Conservation (phyloP, 2,329 filamentous ascomycete species). For the Diplodia intermedia region DNA sequence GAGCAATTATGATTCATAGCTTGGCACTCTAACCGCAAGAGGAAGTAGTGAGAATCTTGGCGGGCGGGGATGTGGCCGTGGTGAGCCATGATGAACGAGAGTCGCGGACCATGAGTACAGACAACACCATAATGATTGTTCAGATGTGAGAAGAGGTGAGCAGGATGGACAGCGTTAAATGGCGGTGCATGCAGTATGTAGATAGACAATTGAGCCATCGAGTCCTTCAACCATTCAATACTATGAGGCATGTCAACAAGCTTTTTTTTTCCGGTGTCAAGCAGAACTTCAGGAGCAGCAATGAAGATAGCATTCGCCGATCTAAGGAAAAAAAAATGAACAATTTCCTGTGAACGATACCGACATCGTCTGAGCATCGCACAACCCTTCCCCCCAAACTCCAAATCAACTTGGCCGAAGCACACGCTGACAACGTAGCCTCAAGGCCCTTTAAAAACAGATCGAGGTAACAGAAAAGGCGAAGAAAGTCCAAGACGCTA, state of each 20-base stretch:
- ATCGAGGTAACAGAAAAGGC: neutral
- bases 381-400: neutral
- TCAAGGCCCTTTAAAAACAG: neutral
- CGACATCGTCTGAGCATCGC: conserved; percentile 30
- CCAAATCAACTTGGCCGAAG: neutral
- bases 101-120: neutral
- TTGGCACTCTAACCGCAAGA: conserved; percentile 1
- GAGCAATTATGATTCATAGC: conserved; percentile 20
- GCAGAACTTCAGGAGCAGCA: neutral
- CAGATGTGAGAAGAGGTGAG: neutral
- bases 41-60: neutral
- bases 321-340: neutral
- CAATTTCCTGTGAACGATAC: conserved; percentile 21
- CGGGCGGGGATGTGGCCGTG: neutral
- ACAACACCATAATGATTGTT: conserved; percentile 6
- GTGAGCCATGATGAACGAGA: conserved; percentile 6
- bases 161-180: neutral
- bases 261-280: neutral
- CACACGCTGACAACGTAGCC: neutral
- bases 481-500: neutral
- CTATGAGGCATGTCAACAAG: conserved; percentile 2
- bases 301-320: conserved; percentile 28
- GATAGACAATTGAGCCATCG: neutral
- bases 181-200: neutral
- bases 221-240: neutral